A percentile compares a stretch with the other conserved stretches of the same genome.
phyloP scores from a whole-genome alignment of 805 yeast species.

The Sugiyamaella americana region DNA sequence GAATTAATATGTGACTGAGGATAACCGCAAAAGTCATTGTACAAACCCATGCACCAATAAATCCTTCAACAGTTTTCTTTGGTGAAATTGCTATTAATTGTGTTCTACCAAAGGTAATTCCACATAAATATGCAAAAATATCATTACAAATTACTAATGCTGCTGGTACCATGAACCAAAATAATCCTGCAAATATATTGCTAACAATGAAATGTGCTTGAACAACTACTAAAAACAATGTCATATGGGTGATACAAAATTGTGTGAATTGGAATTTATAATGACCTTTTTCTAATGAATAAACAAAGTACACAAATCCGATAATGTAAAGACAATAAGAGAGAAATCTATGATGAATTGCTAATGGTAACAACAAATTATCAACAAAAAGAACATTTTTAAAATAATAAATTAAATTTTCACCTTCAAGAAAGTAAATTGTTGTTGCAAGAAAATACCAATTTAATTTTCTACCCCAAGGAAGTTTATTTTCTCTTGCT shows the following conservation, averaged over 20 bases:
- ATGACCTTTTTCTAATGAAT: conserved; percentile 81
- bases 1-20: conserved; percentile 57
- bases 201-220: conserved; percentile 91
- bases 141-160: conserved; percentile 90
- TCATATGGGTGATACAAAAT: conserved; percentile 91
- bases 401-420: conserved; percentile 66
- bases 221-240: conserved; percentile 77
- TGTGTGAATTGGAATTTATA: conserved; percentile 91
- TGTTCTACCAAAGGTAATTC: conserved; percentile 91
- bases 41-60: conserved; percentile 95
- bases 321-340: conserved; percentile 76
- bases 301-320: conserved; percentile 87
- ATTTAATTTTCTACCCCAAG: conserved; percentile 74
- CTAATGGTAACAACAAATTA: conserved; percentile 50
- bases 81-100: conserved; percentile 92
- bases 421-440: conserved; percentile 84
- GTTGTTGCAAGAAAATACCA: conserved; percentile 92
- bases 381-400: conserved; percentile 43
- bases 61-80: conserved; percentile 96
- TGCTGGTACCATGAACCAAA: conserved; percentile 92
- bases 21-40: conserved; percentile 70
- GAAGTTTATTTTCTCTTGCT: conserved; percentile 73
- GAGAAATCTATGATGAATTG: conserved; percentile 74
- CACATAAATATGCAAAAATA: conserved; percentile 93
- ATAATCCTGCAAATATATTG: conserved; percentile 82